These are phyloP conservation scores for Spinacia oleracea DNA, from an alignment of 179 eudicot species.

Conservation along the genomic window DNA sequence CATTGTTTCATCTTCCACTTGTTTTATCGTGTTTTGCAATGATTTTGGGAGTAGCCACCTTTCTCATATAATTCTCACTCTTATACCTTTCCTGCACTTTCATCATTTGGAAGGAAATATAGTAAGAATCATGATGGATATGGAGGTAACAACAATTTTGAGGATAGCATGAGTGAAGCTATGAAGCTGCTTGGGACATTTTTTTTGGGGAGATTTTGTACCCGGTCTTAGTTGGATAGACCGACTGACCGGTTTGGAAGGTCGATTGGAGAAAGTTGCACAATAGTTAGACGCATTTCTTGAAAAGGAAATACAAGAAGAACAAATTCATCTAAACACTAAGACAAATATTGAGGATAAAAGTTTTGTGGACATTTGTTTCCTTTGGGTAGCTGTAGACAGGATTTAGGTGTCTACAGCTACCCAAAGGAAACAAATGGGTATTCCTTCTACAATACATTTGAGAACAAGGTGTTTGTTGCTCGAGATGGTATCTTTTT, in stretches of 20 bases:
- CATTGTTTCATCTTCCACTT: conserved; percentile 10
- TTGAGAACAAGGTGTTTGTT: too few species aligned
- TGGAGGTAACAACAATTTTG: background rate
- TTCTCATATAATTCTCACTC: background rate
- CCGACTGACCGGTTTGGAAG: background rate
- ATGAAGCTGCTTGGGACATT: background rate
- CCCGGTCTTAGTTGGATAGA: background rate
- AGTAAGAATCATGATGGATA: background rate
- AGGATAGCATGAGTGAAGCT: background rate
- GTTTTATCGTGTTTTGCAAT: conserved; percentile 1
- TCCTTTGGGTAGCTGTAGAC: background rate
- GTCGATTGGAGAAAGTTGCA: background rate
- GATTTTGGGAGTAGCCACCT: background rate
- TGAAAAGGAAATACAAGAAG: background rate
- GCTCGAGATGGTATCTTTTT: too few species aligned
- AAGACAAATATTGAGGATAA: too few species aligned
- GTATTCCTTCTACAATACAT: too few species aligned
- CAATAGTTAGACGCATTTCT: background rate
- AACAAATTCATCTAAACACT: background rate
- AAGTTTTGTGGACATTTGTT: too few species aligned
- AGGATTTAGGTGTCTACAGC: too few species aligned
- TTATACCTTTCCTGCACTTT: conserved; percentile 6
- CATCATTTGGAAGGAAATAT: background rate
- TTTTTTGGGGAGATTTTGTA: background rate
- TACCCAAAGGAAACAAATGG: too few species aligned